phyloP scores from a whole-genome alignment of 1,284 basidiomycete genomes.

The Cryptococcus floricola region DNA sequence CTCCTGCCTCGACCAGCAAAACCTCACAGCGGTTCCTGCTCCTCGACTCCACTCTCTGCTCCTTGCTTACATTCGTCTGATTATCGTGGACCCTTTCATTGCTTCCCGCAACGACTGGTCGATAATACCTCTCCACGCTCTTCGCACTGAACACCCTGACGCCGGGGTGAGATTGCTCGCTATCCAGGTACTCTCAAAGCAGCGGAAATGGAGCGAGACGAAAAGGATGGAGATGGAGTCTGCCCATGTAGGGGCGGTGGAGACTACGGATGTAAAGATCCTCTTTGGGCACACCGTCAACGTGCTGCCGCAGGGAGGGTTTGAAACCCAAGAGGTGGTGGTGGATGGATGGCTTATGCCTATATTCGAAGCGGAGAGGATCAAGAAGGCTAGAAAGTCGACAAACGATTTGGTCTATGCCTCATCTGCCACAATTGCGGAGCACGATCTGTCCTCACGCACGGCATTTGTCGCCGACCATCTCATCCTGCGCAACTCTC shows the following conservation, averaged over 20 bases:
- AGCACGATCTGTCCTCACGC: constrained; percentile 54
- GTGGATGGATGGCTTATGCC: constrained; percentile 78
- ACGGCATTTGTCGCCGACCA: constrained; percentile 18
- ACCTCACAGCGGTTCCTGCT: constrained; percentile 53
- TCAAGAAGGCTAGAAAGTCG: constrained; percentile 56
- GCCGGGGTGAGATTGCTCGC: constrained; percentile 64
- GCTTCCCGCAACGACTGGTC: constrained; percentile 65
- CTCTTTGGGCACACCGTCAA: constrained; percentile 21
- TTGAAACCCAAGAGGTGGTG: constrained; percentile 38
- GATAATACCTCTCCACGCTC: constrained; percentile 52
- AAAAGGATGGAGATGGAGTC: constrained; percentile 65
- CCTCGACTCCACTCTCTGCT: constrained; percentile 62
- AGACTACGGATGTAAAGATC: constrained; percentile 56
- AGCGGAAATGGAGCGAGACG: constrained; percentile 70
- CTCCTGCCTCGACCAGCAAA: constrained; percentile 16
- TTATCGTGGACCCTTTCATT: constrained; percentile 66
- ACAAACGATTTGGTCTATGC: constrained; percentile 24
- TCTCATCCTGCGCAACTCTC: constrained; percentile 45
- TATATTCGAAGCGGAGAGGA: constrained; percentile 60
- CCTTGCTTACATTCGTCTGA: constrained; percentile 73
- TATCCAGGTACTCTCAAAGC: constrained; percentile 69
- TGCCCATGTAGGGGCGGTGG: constrained; percentile 59
- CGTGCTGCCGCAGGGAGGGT: constrained; percentile 5
- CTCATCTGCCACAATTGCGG: constrained; percentile 2
- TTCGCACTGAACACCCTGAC: constrained; percentile 56